Evolutionary conservation across 805 yeast genomes (phyloP), one percentile per base, ranked within the genome.

Genomic region (Grigorovia jiainica): DNA sequence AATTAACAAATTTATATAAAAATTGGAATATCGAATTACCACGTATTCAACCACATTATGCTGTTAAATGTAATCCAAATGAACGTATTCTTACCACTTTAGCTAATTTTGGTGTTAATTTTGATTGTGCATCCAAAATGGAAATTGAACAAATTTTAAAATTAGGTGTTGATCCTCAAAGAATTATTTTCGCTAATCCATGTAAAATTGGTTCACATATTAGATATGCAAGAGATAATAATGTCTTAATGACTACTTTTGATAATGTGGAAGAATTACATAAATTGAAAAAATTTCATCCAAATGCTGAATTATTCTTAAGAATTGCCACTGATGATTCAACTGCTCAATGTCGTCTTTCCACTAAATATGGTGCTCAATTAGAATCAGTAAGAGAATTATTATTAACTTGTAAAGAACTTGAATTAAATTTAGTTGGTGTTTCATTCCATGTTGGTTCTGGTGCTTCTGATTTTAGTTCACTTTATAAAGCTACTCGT

Each of bases 391-490:
- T 84, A 4, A 55, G 68, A 32, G 53, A 64, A 15, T 67, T 90
- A 55, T 90, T 46, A 68, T 72, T 7, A 61, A 72, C 43, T 44
- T 90, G 95, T 37, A 66, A 71, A 44, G 69, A 71, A 41, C 65
- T 87, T 40, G 76, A 68, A 1, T 70, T 90, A 51, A 67, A 75
- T 46, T 73, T 90, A 30, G 76, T 66, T 13, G 98, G 98, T 40
- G 89, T 89, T 29, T 87, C 95, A 4, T 90, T 90, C 73, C 98
- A 90, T 60, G 85, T 89, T 46, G 98, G 98, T 1, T 85, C 95
- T 2, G 97, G 97, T 27, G 90, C 95, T 11, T 74, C 74, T 40
- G 92, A 86, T 57, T 73, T 78, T 43, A 60, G 66, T 34, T 73
- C 90, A 3, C 73, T 85, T 49, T 69, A 68, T 43, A 74, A 75